Evolutionary conservation across 257 asterid species (phyloP).

Genomic region (Forsythia viridissima): DNA sequence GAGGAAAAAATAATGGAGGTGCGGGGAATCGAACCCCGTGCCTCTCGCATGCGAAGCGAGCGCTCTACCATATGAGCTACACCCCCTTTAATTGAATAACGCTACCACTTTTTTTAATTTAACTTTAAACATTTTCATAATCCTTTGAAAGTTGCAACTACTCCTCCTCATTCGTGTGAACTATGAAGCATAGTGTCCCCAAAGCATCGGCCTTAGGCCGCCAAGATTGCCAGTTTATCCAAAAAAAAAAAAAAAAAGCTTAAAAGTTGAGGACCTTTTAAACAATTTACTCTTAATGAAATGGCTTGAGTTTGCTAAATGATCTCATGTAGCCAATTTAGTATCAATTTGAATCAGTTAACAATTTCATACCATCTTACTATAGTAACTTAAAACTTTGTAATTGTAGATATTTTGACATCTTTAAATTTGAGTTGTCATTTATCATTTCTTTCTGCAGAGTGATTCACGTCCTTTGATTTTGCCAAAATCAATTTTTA

Average conservation of each 20-base stretch:
- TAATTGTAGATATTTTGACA: background rate
- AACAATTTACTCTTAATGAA: background rate
- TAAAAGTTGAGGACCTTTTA: too few species aligned
- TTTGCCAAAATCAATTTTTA: too few species aligned
- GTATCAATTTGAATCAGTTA: background rate
- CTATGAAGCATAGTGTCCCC: too few species aligned
- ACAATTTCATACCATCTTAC: background rate
- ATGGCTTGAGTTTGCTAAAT: background rate
- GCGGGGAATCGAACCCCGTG: conserved; percentile 99
- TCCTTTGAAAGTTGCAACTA: too few species aligned
- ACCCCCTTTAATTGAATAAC: background rate
- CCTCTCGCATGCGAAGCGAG: conserved; percentile 99
- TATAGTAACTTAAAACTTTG: background rate
- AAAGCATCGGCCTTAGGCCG: background rate
- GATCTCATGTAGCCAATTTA: too few species aligned
- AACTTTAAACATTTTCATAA: too few species aligned
- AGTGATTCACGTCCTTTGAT: too few species aligned
- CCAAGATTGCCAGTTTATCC: background rate
- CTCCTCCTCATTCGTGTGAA: too few species aligned
- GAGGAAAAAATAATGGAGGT: conserved; percentile 45
- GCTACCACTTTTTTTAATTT: too few species aligned
- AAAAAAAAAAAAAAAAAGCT: too few species aligned
- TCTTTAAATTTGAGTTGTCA: background rate
- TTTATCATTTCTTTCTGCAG: background rate
- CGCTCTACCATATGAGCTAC: conserved; percentile 78